Evolutionary conservation across 345 rosid species (phyloP), one percentile per base, ranked within the genome.

Genomic region (Salix udensis): DNA sequence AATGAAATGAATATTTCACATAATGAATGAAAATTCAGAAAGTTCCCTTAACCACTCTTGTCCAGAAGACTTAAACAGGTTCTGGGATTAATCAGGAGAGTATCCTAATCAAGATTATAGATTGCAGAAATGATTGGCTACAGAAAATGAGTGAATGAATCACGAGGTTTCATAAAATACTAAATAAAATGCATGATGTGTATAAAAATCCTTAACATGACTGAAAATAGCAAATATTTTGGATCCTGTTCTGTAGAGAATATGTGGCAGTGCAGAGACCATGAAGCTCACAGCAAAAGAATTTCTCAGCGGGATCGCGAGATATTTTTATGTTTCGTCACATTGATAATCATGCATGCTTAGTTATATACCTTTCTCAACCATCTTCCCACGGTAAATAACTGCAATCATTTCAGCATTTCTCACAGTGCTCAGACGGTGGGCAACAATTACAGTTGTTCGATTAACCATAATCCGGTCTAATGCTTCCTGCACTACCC

Each of bases 401-500:
- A 94, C 98, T 2, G 97, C 91, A 42, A 94, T 92, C 86, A 78
- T 82, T 52, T 94, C 96, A 42, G 96, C 91, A 74, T 89, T 90
- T 70, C 89, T 87, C 8, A 94, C 82, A 3, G 85, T 81, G 12
- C 78, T 72, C 12, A 81, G 36, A 10, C 76, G 71, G 28, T 86
- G 88, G 21, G 85, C 86, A 52, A 83, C 81, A 11, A 83, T 74
- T 16, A 81, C 70, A 12, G 80, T 71, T 24, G 82, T 81, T 30
- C 85, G 65, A 6, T 82, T 86, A 3, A 62, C 65, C 86, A 77
- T 83, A 5, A 65, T 75, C 72, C 77, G 76, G 18, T 76, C 81
- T 21, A 81, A 64, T 39, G 85, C 85, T 34, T 81, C 80, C 58
- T 81, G 86, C 55, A 86, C 77, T 4, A 79, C 36, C 6, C 42